Percentiles rank a stretch among this genome's conserved stretches.
Evolutionary conservation across 108 stramenopile species (phyloP).

Genomic region (Halocafeteria seosinensis): DNA sequence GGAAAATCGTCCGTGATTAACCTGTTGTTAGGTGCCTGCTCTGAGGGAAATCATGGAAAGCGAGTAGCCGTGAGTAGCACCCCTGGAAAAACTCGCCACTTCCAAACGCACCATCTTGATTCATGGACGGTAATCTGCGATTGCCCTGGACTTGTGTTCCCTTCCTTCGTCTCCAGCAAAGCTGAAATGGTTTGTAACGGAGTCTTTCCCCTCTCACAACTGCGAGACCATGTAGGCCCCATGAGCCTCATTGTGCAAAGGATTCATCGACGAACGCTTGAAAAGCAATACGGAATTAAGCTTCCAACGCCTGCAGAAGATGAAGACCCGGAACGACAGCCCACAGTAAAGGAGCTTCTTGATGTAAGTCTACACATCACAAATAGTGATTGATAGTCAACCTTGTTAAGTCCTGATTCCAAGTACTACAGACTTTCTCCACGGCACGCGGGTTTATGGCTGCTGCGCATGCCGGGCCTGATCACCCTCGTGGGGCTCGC

Average conservation of each 20-base stretch:
- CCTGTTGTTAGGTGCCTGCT: constrained; percentile 69
- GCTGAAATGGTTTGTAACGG: constrained; percentile 58
- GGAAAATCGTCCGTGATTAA: constrained; percentile 94
- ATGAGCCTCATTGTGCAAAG: constrained; percentile 62
- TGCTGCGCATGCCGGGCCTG: constrained; percentile 65
- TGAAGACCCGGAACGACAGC: constrained; percentile 17
- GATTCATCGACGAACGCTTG: constrained; percentile 59
- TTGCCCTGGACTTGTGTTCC: constrained; percentile 98
- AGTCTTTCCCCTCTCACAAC: constrained; percentile 86
- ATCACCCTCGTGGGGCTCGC: constrained; percentile 71
- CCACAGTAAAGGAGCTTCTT: constrained; percentile 21
- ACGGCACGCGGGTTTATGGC: constrained; percentile 67
- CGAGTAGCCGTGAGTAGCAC: constrained; percentile 87
- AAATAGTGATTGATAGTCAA: too few species aligned
- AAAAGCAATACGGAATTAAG: constrained; percentile 44
- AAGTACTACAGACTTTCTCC: constrained; percentile 71
- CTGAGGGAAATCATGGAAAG: constrained; percentile 58
- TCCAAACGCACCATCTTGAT: constrained; percentile 83
- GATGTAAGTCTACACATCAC: too few species aligned
- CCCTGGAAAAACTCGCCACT: constrained; percentile 98
- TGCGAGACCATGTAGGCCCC: constrained; percentile 75
- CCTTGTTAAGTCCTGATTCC: too few species aligned
- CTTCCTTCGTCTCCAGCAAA: constrained; percentile 61
- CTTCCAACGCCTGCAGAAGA: constrained; percentile 50
- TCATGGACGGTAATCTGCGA: constrained; percentile 78